Conservation (phyloP, 2,329 filamentous ascomycete genomes). For the Fusarium kyushuense region DNA sequence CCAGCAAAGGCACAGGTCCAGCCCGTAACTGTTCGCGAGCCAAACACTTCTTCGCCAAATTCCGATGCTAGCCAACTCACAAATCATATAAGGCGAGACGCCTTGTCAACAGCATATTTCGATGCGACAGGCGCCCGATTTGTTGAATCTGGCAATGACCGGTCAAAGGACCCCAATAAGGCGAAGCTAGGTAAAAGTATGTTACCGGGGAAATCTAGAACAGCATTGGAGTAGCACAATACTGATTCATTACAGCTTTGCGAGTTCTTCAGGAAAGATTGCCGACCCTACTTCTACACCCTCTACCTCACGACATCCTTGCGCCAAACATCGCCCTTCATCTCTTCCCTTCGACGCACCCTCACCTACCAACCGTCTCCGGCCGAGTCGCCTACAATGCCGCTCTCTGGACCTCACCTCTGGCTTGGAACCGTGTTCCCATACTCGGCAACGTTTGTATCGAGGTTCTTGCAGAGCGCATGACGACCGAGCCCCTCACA, state of each 20-base stretch:
- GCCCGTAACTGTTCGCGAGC: slow-evolving; percentile 33
- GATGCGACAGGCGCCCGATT: slow-evolving; percentile 49
- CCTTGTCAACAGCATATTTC: slow-evolving; percentile 49
- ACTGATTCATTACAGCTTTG: slow-evolving; percentile 61
- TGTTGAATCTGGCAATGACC: slow-evolving; percentile 48
- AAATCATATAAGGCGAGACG: slow-evolving; percentile 21
- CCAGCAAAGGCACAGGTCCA: slow-evolving; percentile 51
- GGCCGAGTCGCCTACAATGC: slow-evolving; percentile 92
- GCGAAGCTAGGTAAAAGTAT: slow-evolving; percentile 73
- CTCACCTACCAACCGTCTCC: slow-evolving; percentile 90
- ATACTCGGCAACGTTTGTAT: slow-evolving; percentile 91
- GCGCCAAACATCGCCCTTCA: slow-evolving; percentile 78
- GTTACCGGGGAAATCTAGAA: slow-evolving; percentile 41
- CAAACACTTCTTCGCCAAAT: slow-evolving; percentile 6
- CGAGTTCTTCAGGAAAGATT: slow-evolving; percentile 74
- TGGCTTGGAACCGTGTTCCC: slow-evolving; percentile 94
- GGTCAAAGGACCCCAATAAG: slow-evolving; percentile 67
- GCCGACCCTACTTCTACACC: slow-evolving; percentile 74
- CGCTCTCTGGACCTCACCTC: slow-evolving; percentile 93
- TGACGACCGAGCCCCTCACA: slow-evolving; percentile 71
- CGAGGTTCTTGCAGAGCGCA: slow-evolving; percentile 89
- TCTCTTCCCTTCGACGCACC: slow-evolving; percentile 81
- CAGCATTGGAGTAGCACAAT: not conserved
- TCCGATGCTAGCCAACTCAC: slow-evolving; percentile 20
- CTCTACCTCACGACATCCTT: slow-evolving; percentile 79